Conservation (phyloP, 2,329 filamentous ascomycete genomes). For the Cladosporium sphaerospermum region DNA sequence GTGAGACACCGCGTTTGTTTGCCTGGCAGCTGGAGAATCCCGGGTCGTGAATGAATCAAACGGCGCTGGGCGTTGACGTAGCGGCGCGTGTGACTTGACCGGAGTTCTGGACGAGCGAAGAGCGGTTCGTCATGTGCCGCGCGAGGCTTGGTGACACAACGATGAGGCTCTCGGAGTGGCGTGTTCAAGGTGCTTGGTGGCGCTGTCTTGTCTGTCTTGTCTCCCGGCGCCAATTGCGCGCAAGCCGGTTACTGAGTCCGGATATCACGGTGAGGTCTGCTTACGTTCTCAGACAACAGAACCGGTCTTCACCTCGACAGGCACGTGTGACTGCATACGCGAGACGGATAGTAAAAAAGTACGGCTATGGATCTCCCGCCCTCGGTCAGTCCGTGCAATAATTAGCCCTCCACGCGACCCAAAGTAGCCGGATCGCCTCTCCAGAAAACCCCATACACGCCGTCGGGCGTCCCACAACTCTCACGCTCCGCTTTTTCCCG, state of each 20-base stretch:
- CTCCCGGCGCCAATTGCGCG: background rate
- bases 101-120: no score
- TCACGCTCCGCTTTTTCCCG: conserved; percentile 6
- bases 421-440: background rate
- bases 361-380: background rate
- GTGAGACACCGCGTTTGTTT: background rate
- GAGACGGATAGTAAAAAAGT: background rate
- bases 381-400: background rate
- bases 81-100: no score
- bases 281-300: no score
- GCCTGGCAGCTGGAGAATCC: background rate
- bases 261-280: no score
- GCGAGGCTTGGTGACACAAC: no score
- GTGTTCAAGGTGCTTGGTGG: background rate
- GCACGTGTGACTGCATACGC: no score
- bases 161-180: background rate
- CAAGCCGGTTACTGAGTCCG: background rate
- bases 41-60: background rate
- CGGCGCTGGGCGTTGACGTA: background rate
- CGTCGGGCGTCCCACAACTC: conserved; percentile 2
- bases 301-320: no score
- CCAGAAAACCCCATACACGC: conserved; percentile 2
- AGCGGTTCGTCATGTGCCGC: no score
- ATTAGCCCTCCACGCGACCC: background rate
- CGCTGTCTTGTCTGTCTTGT: conserved; percentile 9